Conservation (phyloP, 768 basidiomycete genomes). For the Dioszegia hungarica region DNA sequence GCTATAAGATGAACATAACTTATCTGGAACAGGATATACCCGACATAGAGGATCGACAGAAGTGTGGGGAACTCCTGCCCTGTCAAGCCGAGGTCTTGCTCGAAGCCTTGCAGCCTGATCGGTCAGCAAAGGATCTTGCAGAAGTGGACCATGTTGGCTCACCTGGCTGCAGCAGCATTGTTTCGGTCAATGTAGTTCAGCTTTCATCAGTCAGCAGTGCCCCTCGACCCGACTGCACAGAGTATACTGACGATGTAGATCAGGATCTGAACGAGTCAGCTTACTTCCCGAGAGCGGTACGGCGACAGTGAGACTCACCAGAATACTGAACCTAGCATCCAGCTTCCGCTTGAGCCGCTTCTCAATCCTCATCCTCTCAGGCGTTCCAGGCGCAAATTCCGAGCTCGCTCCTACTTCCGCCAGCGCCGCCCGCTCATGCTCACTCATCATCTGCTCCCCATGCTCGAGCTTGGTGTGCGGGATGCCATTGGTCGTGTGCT, state of each 20-base stretch:
- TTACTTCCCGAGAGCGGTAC: background rate
- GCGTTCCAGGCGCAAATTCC: slow-evolving; percentile 14
- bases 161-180: slow-evolving; percentile 31
- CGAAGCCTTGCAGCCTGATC: slow-evolving; percentile 43
- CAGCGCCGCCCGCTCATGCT: slow-evolving; percentile 7
- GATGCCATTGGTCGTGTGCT: background rate
- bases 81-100: slow-evolving; percentile 39
- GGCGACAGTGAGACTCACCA: slow-evolving; percentile 13
- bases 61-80: slow-evolving; percentile 36
- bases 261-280: background rate
- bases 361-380: slow-evolving; percentile 33
- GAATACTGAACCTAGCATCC: slow-evolving; percentile 45
- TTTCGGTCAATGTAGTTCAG: slow-evolving; percentile 34
- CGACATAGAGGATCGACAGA: slow-evolving; percentile 44
- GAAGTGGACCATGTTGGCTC: slow-evolving; percentile 29
- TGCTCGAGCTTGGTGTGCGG: background rate
- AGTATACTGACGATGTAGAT: slow-evolving; percentile 19
- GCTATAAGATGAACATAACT: background rate
- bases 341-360: slow-evolving; percentile 46
- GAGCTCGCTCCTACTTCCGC: slow-evolving; percentile 9
- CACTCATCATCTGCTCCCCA: slow-evolving; percentile 1
- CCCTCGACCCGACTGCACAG: background rate
- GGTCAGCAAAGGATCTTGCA: slow-evolving; percentile 33
- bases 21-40: slow-evolving; percentile 36
- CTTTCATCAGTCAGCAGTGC: background rate